phyloP scores from a whole-genome alignment of 306 rosid species.

The Acacia crassicarpa region DNA sequence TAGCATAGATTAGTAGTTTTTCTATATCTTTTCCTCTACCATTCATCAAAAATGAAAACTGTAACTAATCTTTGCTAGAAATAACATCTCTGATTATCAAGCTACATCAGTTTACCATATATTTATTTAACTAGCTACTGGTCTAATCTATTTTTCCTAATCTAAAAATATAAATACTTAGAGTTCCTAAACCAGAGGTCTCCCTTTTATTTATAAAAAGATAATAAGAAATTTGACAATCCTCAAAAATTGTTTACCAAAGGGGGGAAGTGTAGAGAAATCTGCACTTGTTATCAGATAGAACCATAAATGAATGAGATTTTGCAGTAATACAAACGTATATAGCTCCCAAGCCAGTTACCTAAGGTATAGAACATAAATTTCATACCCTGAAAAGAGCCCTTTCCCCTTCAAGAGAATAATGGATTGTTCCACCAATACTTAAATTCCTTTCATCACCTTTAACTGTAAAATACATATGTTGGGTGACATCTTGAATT shows the following conservation, averaged over 20 bases:
- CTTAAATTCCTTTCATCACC: conserved; percentile 59
- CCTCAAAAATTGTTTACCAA: not conserved
- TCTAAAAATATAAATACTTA: not conserved
- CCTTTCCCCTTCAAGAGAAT: conserved; percentile 87
- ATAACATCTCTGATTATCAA: not conserved
- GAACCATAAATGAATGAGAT: conserved; percentile 1
- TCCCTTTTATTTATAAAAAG: not conserved
- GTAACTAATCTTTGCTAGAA: not conserved
- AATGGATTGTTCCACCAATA: conserved; percentile 71
- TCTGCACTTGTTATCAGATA: conserved; percentile 21
- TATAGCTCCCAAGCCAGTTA: not conserved
- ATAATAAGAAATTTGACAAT: conserved; percentile 13
- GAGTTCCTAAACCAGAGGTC: not conserved
- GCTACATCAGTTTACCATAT: not conserved
- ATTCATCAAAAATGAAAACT: not conserved
- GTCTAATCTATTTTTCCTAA: not conserved
- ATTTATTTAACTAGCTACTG: not conserved
- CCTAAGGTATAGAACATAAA: not conserved
- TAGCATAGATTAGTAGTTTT: not conserved
- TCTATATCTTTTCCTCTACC: not conserved
- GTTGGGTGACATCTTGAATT: conserved; percentile 83
- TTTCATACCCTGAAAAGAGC: conserved; percentile 89
- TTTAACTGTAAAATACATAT: conserved; percentile 83
- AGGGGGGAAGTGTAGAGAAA: conserved; percentile 3
- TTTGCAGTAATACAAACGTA: not conserved